phyloP scores from a whole-genome alignment of 1,284 basidiomycete species.

The Grifola frondosa region DNA sequence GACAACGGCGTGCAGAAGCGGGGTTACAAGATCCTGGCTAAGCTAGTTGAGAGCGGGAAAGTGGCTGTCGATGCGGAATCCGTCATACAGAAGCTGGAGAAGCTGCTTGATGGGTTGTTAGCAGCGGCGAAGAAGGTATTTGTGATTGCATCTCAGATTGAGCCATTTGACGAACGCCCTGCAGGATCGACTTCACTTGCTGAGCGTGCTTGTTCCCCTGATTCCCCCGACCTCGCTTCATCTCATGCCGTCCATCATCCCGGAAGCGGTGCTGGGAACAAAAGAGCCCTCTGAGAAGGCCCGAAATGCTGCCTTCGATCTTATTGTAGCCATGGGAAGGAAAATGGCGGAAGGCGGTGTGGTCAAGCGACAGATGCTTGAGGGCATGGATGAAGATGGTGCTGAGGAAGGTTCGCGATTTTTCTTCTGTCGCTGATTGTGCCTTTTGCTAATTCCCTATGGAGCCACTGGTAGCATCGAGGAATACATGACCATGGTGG shows the following conservation, averaged over 20 bases:
- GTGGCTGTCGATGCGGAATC: conserved; percentile 53
- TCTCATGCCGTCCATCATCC: conserved; percentile 85
- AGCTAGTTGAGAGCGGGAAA: conserved; percentile 65
- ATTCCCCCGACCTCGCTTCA: conserved; percentile 79
- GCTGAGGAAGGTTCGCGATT: conserved; percentile 51
- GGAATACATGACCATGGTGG: conserved; percentile 97
- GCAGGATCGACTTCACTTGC: conserved; percentile 82
- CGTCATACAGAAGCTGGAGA: conserved; percentile 66
- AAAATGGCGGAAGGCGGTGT: conserved; percentile 91
- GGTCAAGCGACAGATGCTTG: conserved; percentile 76
- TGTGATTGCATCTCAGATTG: conserved; percentile 1
- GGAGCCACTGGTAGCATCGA: conserved; percentile 78
- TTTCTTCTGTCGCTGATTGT: neutral
- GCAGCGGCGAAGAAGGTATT: conserved; percentile 86
- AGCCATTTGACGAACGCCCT: conserved; percentile 2
- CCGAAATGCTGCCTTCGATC: conserved; percentile 85
- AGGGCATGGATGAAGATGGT: conserved; percentile 78
- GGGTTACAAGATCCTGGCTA: conserved; percentile 85
- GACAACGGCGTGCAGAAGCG: conserved; percentile 96
- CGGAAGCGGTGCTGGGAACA: conserved; percentile 95
- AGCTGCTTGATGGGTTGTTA: conserved; percentile 62
- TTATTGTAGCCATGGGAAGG: conserved; percentile 88
- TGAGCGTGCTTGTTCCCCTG: conserved; percentile 70
- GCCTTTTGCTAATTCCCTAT: neutral
- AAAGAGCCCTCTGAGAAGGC: conserved; percentile 97